These are phyloP conservation scores for Sporothrix brunneoviolacea DNA, from an alignment of 2,329 filamentous ascomycete genomes.

Conservation along the genomic window DNA sequence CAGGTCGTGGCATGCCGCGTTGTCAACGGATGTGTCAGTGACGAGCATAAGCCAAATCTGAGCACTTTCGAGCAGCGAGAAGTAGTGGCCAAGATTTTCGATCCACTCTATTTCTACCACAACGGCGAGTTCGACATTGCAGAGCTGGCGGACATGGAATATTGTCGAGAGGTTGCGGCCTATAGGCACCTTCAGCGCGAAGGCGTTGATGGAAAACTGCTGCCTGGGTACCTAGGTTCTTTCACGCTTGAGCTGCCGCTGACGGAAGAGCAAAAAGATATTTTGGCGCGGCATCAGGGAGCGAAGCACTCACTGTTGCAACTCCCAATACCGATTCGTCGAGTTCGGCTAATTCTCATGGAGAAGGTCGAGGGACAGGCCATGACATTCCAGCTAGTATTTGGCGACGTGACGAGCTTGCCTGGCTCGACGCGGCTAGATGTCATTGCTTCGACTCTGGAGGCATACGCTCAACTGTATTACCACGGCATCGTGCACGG, in stretches of 20 bases:
- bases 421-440: slow-evolving; percentile 8
- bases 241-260: slow-evolving; percentile 15
- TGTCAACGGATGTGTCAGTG: background rate
- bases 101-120: slow-evolving; percentile 18
- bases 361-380: slow-evolving; percentile 6
- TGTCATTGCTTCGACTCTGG: slow-evolving; percentile 12
- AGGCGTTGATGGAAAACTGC: slow-evolving; percentile 14
- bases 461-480: slow-evolving; percentile 15
- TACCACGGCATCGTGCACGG: slow-evolving; percentile 16
- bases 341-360: slow-evolving; percentile 14
- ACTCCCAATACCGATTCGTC: background rate
- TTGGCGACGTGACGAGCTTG: slow-evolving; percentile 12
- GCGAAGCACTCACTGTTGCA: background rate
- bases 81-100: slow-evolving; percentile 18
- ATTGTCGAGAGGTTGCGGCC: slow-evolving; percentile 15
- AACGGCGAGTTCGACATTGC: slow-evolving; percentile 16
- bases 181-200: slow-evolving; percentile 13
- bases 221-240: slow-evolving; percentile 15
- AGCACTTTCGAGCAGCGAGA: background rate
- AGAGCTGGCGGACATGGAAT: slow-evolving; percentile 18
- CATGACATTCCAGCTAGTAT: slow-evolving; percentile 15
- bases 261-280: slow-evolving; percentile 1
- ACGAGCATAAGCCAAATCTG: background rate
- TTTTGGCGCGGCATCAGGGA: background rate
- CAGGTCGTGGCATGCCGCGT: slow-evolving; percentile 15